Base-by-base conservation (phyloP, 768 basidiomycete genomes). In the Calocybe indica region DNA sequence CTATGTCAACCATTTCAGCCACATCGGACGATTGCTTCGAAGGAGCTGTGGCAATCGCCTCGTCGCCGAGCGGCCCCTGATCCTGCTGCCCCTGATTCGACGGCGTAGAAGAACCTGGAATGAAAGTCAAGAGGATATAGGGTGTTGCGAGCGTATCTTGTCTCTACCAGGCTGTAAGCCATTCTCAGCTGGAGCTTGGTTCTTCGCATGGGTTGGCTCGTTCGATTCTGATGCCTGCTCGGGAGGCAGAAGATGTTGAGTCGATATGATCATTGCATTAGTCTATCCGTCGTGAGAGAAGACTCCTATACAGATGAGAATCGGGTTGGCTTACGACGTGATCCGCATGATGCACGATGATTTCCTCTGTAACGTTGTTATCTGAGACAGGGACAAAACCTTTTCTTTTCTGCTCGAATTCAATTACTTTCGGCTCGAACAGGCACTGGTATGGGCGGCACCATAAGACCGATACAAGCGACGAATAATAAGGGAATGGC, bases 401-500 rank as follows among this genome's bases (percentile, higher is more conserved):
- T 12, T 70, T 64, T 22, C 78, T 73, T 63, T 93, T 92, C 53
- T 76, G 74, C 29, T 91, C 85, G 57, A 94, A 96, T 52, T 96
- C 88, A 48, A 99, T 84, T 35, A 94, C 80, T 13, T 91, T 83
- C 10, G 96, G 93, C 53, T 96, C 92, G 54, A 98, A 98, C 31
- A 97, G 71, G 58, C 88, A 87, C 93, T 97, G 54, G 29, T 14
- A 14, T 11, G 9, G 14, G 9, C 6, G 15, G 34, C 50, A 47
- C 7, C 29, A 3, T 10, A n/a, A 35, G 34, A 39, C 48, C 46
- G 52, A 44, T 39, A 34, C n/a, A 47, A 14, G 8, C 22, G 15
- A 7, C 22, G 22, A 22, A 22, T 22, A 7, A 7, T 22, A 32
- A 43, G 22, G 9, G 47, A 14, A 40, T 38, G 8, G 66, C 75